Evolutionary conservation across 371 early-diverging fungal genomes (phyloP), one percentile per base, ranked within the genome.

Genomic region (Rhizomucor pusillus): DNA sequence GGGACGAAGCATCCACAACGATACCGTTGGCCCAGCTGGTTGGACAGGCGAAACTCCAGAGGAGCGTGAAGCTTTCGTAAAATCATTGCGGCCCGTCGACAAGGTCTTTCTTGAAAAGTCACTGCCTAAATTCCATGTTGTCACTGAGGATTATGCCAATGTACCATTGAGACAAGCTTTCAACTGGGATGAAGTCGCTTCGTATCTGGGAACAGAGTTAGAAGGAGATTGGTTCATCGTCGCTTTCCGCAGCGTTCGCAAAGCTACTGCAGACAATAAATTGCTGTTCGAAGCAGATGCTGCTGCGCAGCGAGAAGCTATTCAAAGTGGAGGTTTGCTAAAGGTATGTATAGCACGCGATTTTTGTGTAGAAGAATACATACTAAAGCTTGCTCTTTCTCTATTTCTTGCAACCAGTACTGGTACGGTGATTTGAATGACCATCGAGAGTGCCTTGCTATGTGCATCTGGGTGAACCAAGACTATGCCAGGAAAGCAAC

Each of bases 361-460:
- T n/a, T n/a, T n/a, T n/a, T n/a, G n/a, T n/a, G n/a, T n/a, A n/a
- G n/a, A n/a, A n/a, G n/a, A n/a, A n/a, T n/a, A n/a, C n/a, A n/a
- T n/a, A n/a, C n/a, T n/a, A n/a, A n/a, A n/a, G n/a, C n/a, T n/a
- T n/a, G n/a, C n/a, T n/a, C n/a, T n/a, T n/a, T n/a, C n/a, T n/a
- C n/a, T n/a, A n/a, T n/a, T n/a, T n/a, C n/a, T n/a, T n/a, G n/a
- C 7, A 7, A 29, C 3, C 16, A 69, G 69, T 79, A 79, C 37
- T 79, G 80, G 80, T 79, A 75, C 50, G 80, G 75, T 46, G 67
- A 68, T 48, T 46, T 79, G 47, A 73, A 76, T 50, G 57, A 69
- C 44, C 63, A 70, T 40, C 56, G 69, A 22, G 68, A 71, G 48
- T 79, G 80, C 54, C 54, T 75, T 23, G 79, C 79, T 12, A 79